Conservation (phyloP, 768 basidiomycete species). For the Artomyces pyxidatus region DNA sequence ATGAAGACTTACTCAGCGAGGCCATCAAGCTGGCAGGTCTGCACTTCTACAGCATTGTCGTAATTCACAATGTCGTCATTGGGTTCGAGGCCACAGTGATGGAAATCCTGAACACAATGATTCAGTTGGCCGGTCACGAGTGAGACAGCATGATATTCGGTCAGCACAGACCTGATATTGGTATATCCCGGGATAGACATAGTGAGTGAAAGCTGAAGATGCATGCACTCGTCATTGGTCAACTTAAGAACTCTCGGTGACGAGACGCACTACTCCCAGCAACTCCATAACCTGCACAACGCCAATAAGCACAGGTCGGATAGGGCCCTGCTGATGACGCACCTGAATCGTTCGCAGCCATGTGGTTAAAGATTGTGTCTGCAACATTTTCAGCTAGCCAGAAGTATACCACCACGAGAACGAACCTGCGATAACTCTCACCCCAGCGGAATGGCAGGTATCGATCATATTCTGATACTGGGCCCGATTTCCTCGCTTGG, state of each 20-base stretch:
- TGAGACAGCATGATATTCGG: not conserved
- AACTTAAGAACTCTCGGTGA: no score
- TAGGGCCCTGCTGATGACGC: not conserved
- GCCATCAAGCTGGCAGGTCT: slow-evolving; percentile 29
- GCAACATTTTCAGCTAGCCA: no score
- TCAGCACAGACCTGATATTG: not conserved
- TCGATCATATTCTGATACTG: slow-evolving; percentile 38
- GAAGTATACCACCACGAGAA: not conserved
- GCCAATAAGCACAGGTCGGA: not conserved
- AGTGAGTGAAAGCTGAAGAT: slow-evolving; percentile 37
- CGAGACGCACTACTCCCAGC: slow-evolving; percentile 7
- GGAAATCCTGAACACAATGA: slow-evolving; percentile 42
- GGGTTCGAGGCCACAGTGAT: slow-evolving; percentile 50
- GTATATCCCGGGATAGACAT: slow-evolving; percentile 27
- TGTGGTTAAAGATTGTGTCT: slow-evolving; percentile 60
- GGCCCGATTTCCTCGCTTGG: slow-evolving; percentile 52
- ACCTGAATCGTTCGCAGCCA: slow-evolving; percentile 38
- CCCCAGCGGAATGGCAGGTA: slow-evolving; percentile 32
- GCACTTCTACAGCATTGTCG: slow-evolving; percentile 42
- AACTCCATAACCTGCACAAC: slow-evolving; percentile 25
- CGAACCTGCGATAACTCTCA: slow-evolving; percentile 29
- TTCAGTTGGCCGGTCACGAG: not conserved
- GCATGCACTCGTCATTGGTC: not conserved
- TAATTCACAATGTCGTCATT: slow-evolving; percentile 49
- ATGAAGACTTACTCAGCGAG: slow-evolving; percentile 30